phyloP scores from a whole-genome alignment of 2,329 filamentous ascomycete genomes.

The Xylaria sp. region DNA sequence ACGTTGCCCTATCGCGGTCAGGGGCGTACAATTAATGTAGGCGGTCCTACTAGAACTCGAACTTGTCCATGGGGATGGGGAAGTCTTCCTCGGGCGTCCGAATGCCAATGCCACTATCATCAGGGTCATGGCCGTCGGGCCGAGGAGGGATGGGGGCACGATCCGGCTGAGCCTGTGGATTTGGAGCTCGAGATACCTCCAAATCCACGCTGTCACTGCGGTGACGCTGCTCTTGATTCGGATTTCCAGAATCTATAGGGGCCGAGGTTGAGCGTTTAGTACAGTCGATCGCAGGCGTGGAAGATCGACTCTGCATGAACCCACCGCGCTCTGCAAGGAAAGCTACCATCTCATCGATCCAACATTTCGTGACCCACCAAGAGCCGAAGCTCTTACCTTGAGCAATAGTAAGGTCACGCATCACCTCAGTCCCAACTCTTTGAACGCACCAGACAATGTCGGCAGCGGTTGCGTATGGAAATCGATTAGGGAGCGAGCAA shows the following conservation, averaged over 20 bases:
- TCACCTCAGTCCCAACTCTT: conserved; percentile 77
- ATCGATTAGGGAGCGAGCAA: conserved; percentile 73
- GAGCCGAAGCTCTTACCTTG: conserved; percentile 85
- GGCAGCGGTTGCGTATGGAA: conserved; percentile 77
- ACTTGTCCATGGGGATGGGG: conserved; percentile 68
- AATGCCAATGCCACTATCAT: conserved; percentile 81
- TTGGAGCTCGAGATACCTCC: conserved; percentile 53
- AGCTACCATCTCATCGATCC: conserved; percentile 92
- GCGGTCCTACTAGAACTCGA: conserved; percentile 57
- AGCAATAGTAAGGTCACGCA: conserved; percentile 83
- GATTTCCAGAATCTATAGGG: conserved; percentile 49
- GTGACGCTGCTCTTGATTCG: conserved; percentile 52
- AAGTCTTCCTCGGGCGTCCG: conserved; percentile 74
- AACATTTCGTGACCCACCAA: conserved; percentile 96
- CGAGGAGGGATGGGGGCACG: conserved; percentile 62
- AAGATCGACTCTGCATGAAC: conserved; percentile 73
- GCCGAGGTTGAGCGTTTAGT: conserved; percentile 50
- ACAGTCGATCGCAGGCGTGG: conserved; percentile 40
- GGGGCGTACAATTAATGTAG: conserved; percentile 49
- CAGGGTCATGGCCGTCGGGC: conserved; percentile 63
- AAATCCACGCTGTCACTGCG: conserved; percentile 61
- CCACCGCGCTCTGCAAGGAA: conserved; percentile 92
- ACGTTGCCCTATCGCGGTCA: conserved; percentile 36
- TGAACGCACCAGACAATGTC: conserved; percentile 83
- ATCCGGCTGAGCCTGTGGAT: conserved; percentile 60